phyloP scores from a whole-genome alignment of 768 basidiomycete species.

The Grammothele lineata region DNA sequence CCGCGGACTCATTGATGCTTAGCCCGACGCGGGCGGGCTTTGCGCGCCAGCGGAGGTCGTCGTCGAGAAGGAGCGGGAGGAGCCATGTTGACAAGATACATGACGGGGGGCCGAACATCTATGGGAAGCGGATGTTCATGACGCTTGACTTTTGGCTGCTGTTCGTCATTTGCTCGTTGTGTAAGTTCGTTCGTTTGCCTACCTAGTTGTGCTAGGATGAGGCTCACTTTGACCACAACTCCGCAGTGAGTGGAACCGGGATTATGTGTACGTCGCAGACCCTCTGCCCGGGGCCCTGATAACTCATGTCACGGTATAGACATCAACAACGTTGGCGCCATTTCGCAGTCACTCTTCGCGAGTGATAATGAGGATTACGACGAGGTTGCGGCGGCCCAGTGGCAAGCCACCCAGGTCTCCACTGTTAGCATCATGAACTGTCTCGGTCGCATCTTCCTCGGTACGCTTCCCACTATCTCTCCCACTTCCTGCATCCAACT shows the following conservation, averaged over 20 bases:
- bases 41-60: conserved; percentile 16
- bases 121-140: conserved; percentile 47
- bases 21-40: conserved; percentile 18
- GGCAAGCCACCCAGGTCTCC: conserved; percentile 86
- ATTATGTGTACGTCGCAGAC: conserved; percentile 68
- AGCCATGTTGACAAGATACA: conserved; percentile 10
- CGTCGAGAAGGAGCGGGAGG: conserved; percentile 8
- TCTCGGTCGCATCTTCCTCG: conserved; percentile 70
- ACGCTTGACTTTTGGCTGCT: conserved; percentile 63
- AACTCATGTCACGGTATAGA: conserved; percentile 38
- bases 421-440: conserved; percentile 80
- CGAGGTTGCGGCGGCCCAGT: conserved; percentile 58
- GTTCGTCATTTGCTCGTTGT: conserved; percentile 47
- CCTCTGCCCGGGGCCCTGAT: too few species aligned
- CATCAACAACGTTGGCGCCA: conserved; percentile 85
- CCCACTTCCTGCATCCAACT: neutral
- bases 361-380: conserved; percentile 60
- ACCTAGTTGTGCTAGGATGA: too few species aligned
- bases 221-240: too few species aligned
- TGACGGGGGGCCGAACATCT: conserved; percentile 43
- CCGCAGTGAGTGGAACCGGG: conserved; percentile 69
- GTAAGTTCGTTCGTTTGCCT: conserved; percentile 35
- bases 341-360: conserved; percentile 65
- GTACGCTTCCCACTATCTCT: conserved; percentile 30
- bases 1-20: conserved; percentile 21